phyloP scores from a whole-genome alignment of 208 protist genomes.

The Leptomonas seymouri region DNA sequence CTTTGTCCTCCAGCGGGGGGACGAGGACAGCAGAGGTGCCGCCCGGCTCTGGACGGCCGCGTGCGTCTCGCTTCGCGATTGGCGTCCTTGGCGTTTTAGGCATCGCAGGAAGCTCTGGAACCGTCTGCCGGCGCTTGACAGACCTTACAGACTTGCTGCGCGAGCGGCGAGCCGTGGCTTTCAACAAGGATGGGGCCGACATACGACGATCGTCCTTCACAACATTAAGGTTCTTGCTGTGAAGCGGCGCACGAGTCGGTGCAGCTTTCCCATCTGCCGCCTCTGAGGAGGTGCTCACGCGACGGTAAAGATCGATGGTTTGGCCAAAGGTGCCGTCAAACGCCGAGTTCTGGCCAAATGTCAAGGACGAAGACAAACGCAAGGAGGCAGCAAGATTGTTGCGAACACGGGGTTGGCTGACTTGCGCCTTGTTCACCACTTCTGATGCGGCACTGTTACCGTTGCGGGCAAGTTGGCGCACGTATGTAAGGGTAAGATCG shows the following conservation, averaged over 20 bases:
- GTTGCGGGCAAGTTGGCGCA: slow-evolving; percentile 30
- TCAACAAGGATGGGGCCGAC: slow-evolving; percentile 10
- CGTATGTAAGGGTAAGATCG: slow-evolving; percentile 35
- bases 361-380: slow-evolving; percentile 8
- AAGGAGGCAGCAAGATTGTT: neutral
- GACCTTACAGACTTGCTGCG: neutral
- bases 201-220: neutral
- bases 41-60: slow-evolving; percentile 2
- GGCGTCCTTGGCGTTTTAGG: slow-evolving; percentile 7
- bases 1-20: neutral
- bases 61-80: neutral
- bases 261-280: neutral
- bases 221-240: neutral
- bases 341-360: neutral
- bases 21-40: neutral
- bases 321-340: neutral
- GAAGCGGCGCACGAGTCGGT: neutral
- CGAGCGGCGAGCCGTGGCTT: neutral
- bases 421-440: neutral
- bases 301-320: slow-evolving; percentile 20
- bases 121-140: slow-evolving; percentile 1
- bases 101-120: slow-evolving; percentile 10
- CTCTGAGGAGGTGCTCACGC: neutral
- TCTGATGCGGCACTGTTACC: neutral
- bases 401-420: slow-evolving; percentile 5